Evolutionary conservation across 176 grass and related monocot species (phyloP), one percentile per base, ranked within the genome.

Genomic region (Carex kokanica): DNA sequence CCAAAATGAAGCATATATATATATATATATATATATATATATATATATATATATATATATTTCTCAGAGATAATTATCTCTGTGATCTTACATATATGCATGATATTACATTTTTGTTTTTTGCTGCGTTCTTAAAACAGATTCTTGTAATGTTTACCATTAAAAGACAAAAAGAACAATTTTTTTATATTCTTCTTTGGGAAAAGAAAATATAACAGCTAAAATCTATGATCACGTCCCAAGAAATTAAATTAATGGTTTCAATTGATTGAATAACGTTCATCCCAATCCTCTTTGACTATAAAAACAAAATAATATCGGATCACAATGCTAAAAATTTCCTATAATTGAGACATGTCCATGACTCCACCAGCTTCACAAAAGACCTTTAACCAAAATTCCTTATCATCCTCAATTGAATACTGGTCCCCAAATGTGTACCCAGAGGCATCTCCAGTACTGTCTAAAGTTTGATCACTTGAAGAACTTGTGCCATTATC

Each of bases 361-460:
- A 86, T 59, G 79, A 86, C 66, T 84, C 86, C 94, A 31, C 89
- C 68, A n/a, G 91, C 91, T 83, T 93, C 83, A 69, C 89, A 86
- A 80, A 91, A 93, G 63, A 97, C 51, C 31, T 71, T 86, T 16
- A 89, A 77, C 94, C 94, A 97, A 85, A 97, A 97, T 52, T 97
- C 94, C 84, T 83, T 90, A 68, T 88, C 89, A 25, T 93, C 87
- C 71, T 85, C 81, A 80, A 29, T 41, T 60, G 67, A 59, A 80
- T 54, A 15, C 49, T 74, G 63, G 67, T 85, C 3, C 8, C 40
- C 75, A 24, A 74, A 17, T 6, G 56, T 12, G 20, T 36, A 52
- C 17, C 9, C n/a, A 55, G 66, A 29, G 25, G 16, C 68, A 29
- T 74, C 74, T 2, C 36, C 49, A 43, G 47, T 60, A 49, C 9